Conservation (phyloP, 1,284 basidiomycete genomes). For the Athelia sp. region DNA sequence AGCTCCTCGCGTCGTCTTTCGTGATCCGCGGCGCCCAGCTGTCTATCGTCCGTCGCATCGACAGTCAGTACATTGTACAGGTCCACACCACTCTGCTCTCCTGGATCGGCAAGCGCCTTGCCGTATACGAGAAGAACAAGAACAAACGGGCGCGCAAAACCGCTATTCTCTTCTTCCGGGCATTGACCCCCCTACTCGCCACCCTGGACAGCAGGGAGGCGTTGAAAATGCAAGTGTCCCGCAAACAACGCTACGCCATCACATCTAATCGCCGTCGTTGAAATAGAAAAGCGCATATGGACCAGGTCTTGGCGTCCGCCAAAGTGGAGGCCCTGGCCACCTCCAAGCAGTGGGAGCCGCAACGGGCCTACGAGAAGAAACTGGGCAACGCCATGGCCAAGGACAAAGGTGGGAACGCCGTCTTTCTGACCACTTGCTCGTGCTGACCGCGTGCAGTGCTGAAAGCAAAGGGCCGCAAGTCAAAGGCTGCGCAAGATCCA, state of each 20-base stretch:
- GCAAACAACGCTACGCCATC: neutral
- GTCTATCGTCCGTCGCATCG: conserved; percentile 70
- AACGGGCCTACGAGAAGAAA: conserved; percentile 83
- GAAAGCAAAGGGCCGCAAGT: conserved; percentile 20
- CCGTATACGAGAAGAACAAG: conserved; percentile 55
- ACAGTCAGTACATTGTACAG: conserved; percentile 64
- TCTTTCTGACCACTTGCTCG: neutral
- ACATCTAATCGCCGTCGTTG: conserved; percentile 7
- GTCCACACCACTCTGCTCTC: conserved; percentile 72
- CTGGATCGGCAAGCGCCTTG: conserved; percentile 69
- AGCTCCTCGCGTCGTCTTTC: conserved; percentile 69
- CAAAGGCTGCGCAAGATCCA: conserved; percentile 31
- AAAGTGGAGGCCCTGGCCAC: conserved; percentile 65
- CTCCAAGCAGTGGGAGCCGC: conserved; percentile 78
- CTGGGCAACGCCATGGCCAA: conserved; percentile 60
- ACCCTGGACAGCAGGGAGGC: conserved; percentile 71
- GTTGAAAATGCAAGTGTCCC: conserved; percentile 64
- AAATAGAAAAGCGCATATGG: conserved; percentile 77
- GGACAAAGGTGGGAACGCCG: conserved; percentile 45
- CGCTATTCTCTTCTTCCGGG: conserved; percentile 75
- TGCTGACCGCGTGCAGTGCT: neutral
- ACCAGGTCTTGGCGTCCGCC: conserved; percentile 67
- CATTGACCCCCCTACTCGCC: conserved; percentile 62
- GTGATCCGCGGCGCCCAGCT: conserved; percentile 89
- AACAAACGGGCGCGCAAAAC: conserved; percentile 60